Evolutionary conservation across 176 grass and related monocot species (phyloP).

Genomic region (Oropetium thomaeum): DNA sequence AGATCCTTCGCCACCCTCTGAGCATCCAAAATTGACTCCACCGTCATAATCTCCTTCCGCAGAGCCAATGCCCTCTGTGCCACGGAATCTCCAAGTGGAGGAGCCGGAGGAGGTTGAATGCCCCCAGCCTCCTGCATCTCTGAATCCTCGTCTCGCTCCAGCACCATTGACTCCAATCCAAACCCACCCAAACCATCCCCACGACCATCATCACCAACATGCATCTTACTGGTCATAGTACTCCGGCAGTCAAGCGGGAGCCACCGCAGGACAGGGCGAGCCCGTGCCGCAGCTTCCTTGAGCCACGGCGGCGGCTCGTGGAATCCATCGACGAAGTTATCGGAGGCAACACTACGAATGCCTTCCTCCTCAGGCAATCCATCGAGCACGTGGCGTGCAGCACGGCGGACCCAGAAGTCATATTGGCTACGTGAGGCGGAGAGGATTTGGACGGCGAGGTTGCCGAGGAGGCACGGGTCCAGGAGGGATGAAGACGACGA

Average conservation of each 20-base stretch:
- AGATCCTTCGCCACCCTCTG: conserved; percentile 43
- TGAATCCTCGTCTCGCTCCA: conserved; percentile 28
- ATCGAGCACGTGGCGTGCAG: conserved; percentile 74
- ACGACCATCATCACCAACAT: not conserved
- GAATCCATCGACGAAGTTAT: conserved; percentile 35
- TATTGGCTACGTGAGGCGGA: not conserved
- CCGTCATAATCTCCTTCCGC: conserved; percentile 30
- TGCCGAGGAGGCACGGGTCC: conserved; percentile 29
- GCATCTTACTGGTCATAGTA: not conserved
- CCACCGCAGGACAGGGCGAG: conserved; percentile 50
- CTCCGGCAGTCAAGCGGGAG: conserved; percentile 52
- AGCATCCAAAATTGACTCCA: conserved; percentile 45
- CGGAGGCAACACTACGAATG: not conserved
- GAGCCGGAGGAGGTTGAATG: not conserved
- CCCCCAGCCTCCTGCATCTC: conserved; percentile 14
- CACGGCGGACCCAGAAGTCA: conserved; percentile 43
- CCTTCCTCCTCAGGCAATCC: conserved; percentile 36
- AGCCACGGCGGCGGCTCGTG: conserved; percentile 55
- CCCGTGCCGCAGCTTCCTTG: conserved; percentile 10
- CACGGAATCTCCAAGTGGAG: conserved; percentile 22
- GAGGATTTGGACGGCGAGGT: conserved; percentile 36
- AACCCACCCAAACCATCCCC: not conserved
- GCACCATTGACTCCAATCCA: conserved; percentile 11
- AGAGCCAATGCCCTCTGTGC: conserved; percentile 28
- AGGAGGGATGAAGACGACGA: conserved; percentile 36